Evolutionary conservation across 2,329 filamentous ascomycete species (phyloP).

Genomic region (Blastomyces gilchristii): DNA sequence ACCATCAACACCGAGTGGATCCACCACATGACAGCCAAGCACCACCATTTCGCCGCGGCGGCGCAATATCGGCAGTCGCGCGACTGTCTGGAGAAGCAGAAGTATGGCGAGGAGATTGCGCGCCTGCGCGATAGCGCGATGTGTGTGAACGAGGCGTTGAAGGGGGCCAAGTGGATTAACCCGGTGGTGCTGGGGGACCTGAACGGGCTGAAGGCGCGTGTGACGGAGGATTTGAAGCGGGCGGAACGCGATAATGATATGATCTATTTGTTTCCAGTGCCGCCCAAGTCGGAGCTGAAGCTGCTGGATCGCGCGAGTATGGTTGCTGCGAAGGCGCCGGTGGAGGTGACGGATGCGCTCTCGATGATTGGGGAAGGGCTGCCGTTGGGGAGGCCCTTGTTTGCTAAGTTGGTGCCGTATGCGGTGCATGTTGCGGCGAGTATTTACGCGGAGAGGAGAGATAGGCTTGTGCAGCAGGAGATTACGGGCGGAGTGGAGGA

Average conservation of each 20-base stretch:
- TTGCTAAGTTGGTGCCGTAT: slow-evolving; percentile 86
- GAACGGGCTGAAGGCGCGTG: slow-evolving; percentile 67
- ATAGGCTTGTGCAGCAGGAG: slow-evolving; percentile 78
- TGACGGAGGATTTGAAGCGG: slow-evolving; percentile 78
- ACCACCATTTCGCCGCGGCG: slow-evolving; percentile 91
- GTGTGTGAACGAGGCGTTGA: slow-evolving; percentile 77
- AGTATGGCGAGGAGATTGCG: slow-evolving; percentile 91
- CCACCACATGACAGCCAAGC: slow-evolving; percentile 92
- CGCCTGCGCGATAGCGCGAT: slow-evolving; percentile 68
- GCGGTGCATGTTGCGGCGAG: slow-evolving; percentile 90
- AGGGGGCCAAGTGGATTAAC: slow-evolving; percentile 72
- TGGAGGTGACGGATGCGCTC: slow-evolving; percentile 70
- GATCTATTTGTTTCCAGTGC: slow-evolving; percentile 79
- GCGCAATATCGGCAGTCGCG: slow-evolving; percentile 87
- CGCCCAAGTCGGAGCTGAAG: slow-evolving; percentile 78
- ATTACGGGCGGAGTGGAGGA: slow-evolving; percentile 77
- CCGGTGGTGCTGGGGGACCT: slow-evolving; percentile 73
- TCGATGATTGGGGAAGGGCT: slow-evolving; percentile 68
- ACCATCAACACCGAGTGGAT: slow-evolving; percentile 92
- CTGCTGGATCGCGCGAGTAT: slow-evolving; percentile 79
- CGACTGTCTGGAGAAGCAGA: slow-evolving; percentile 84
- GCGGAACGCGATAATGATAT: slow-evolving; percentile 95
- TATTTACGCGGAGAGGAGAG: slow-evolving; percentile 85
- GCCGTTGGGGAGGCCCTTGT: slow-evolving; percentile 74
- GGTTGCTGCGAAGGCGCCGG: slow-evolving; percentile 68